Evolutionary conservation across 192 early-diverging fungal species (phyloP).

Genomic region (Umbelopsis sp.): DNA sequence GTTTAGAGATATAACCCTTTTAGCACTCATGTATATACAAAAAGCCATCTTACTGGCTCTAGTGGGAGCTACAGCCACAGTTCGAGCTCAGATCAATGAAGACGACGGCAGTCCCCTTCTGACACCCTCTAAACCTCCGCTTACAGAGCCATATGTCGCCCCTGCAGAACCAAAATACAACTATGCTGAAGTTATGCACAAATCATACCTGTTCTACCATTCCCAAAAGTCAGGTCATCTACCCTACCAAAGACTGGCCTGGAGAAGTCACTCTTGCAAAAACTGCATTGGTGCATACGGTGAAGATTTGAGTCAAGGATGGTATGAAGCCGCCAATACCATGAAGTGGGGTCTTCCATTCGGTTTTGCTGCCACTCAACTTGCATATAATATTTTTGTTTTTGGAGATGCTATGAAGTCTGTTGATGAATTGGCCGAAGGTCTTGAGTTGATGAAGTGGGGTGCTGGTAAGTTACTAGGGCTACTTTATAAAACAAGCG

Average conservation of each 20-base stretch:
- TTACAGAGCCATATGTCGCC: slow-evolving; percentile 39
- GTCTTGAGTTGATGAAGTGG: slow-evolving; percentile 37
- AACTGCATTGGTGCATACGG: slow-evolving; percentile 51
- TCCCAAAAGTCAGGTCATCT: slow-evolving; percentile 52
- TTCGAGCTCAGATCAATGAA: slow-evolving; percentile 6
- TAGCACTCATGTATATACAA: neutral
- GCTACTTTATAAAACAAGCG: slow-evolving; percentile 1
- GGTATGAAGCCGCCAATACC: slow-evolving; percentile 63
- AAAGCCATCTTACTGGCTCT: slow-evolving; percentile 14
- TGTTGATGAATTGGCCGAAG: slow-evolving; percentile 42
- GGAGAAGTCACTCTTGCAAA: slow-evolving; percentile 54
- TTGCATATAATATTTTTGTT: slow-evolving; percentile 51
- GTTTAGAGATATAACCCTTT: neutral
- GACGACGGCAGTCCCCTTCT: slow-evolving; percentile 25
- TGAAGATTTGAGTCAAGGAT: slow-evolving; percentile 53
- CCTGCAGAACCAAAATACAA: slow-evolving; percentile 49
- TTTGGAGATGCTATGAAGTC: slow-evolving; percentile 46
- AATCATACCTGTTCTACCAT: slow-evolving; percentile 53
- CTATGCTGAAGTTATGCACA: slow-evolving; percentile 55
- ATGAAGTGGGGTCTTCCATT: slow-evolving; percentile 62
- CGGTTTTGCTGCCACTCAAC: slow-evolving; percentile 45
- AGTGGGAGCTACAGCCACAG: neutral
- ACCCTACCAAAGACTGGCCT: slow-evolving; percentile 54
- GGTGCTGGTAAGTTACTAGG: slow-evolving; percentile 34
- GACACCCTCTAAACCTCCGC: slow-evolving; percentile 36